These are phyloP conservation scores for Phytophthora foliorum DNA, from an alignment of 352 stramenopile genomes.

Conservation along the genomic window DNA sequence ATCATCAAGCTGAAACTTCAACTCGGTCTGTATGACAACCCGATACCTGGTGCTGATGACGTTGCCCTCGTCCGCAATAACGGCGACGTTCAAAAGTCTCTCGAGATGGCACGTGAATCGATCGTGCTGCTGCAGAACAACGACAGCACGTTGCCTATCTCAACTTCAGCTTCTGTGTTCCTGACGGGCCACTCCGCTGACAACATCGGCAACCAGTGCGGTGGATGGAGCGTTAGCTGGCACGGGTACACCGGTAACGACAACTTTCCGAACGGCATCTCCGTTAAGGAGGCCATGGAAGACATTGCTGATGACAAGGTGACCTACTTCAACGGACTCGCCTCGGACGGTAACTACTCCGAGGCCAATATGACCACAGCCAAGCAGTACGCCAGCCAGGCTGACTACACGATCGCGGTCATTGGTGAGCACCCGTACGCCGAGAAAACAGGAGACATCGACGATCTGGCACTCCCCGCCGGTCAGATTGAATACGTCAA, in stretches of 20 bases:
- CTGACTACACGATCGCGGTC: conserved; percentile 68
- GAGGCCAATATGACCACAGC: conserved; percentile 51
- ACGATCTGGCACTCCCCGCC: conserved; percentile 62
- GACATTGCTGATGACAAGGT: conserved; percentile 29
- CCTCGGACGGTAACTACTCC: conserved; percentile 52
- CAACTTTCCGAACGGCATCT: conserved; percentile 57
- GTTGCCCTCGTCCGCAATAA: conserved; percentile 49
- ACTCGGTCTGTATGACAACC: conserved; percentile 66
- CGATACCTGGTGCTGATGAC: conserved; percentile 54
- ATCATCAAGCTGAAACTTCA: conserved; percentile 76
- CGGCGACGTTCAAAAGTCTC: conserved; percentile 51
- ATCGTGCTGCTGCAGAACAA: conserved; percentile 88
- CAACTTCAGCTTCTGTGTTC: conserved; percentile 30
- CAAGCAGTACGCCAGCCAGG: conserved; percentile 52
- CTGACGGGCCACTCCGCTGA: conserved; percentile 40
- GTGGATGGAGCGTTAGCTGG: conserved; percentile 59
- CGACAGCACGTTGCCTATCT: conserved; percentile 56
- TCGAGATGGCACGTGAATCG: conserved; percentile 75
- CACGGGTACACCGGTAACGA: conserved; percentile 67
- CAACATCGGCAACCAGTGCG: conserved; percentile 46
- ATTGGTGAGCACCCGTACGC: conserved; percentile 81
- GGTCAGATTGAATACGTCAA: conserved; percentile 83
- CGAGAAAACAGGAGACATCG: conserved; percentile 86
- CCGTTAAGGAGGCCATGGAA: conserved; percentile 61
- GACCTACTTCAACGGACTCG: conserved; percentile 64